These are phyloP conservation scores for Nakaseomyces bracarensis DNA, from an alignment of 1,139 yeast genomes.

Conservation along the genomic window DNA sequence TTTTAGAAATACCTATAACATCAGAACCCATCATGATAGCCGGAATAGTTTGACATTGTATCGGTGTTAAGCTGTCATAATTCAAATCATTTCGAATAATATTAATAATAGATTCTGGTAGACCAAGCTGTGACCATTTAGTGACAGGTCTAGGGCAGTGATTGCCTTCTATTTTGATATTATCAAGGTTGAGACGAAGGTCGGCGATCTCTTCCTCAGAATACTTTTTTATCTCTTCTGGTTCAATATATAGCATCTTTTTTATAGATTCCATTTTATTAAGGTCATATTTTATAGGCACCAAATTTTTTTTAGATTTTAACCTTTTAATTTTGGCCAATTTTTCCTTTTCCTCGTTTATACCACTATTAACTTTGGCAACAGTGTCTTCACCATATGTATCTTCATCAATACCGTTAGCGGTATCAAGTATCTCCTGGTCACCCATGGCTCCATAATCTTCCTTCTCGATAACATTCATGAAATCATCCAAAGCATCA, in stretches of 20 bases:
- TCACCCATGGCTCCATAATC: background rate
- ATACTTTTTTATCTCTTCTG: constrained; percentile 44
- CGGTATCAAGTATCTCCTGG: background rate
- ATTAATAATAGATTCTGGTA: constrained; percentile 50
- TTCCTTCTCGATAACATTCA: background rate
- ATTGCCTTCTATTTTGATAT: constrained; percentile 53
- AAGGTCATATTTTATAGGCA: constrained; percentile 40
- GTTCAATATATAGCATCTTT: constrained; percentile 58
- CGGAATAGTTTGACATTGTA: constrained; percentile 89
- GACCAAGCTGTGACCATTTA: constrained; percentile 76
- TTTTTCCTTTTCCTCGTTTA: constrained; percentile 21
- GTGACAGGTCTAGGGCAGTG: constrained; percentile 59
- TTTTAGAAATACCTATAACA: constrained; percentile 87
- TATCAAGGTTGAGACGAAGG: constrained; percentile 51
- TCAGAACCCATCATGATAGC: constrained; percentile 86
- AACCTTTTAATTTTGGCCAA: constrained; percentile 29
- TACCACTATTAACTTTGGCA: background rate
- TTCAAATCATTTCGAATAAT: constrained; percentile 38
- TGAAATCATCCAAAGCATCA: constrained; percentile 4
- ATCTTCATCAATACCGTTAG: no score
- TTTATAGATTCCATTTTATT: constrained; percentile 47
- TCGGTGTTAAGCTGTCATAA: constrained; percentile 51
- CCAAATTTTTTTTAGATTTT: constrained; percentile 37
- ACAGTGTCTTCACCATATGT: background rate
- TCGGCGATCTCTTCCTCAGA: constrained; percentile 46